Evolutionary conservation across 345 rosid genomes (phyloP), one percentile per base, ranked within the genome.

Genomic region (Hibiscus syriacus): DNA sequence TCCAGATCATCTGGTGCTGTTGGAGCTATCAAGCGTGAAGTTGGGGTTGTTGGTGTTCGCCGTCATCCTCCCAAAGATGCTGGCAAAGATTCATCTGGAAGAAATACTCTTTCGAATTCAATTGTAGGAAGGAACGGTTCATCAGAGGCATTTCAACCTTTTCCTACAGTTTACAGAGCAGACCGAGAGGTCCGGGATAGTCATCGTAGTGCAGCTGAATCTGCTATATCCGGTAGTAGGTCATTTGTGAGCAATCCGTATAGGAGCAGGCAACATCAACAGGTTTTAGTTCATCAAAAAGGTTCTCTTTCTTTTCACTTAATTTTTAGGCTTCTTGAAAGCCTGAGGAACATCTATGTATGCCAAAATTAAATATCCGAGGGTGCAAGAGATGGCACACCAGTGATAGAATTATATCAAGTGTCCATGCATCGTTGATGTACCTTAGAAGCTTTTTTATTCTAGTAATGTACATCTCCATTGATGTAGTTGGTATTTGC

Each of bases 21-120:
- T 78, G 96, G 97, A 74, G 90, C 97, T 72, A 92, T 92, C 59
- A 88, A 81, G 81, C 97, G 96, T 73, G 98, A 88, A 76, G 96
- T 90, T 74, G 96, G 92, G 66, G 88, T 83, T 66, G 92, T 80
- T 36, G 92, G 97, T 50, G 85, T 79, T 65, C 87, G 85, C 53
- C 81, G 92, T 32, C 89, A 77, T 53, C 70, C 81, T 73, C 70
- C 78, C 70, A 90, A 87, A 71, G 84, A 77, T 72, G 72, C 81
- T 61, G 67, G 61, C 17, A 88, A 80, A 78, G 82, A 72, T 76
- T 49, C 84, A 48, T 71, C 87, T 63, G 73, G 66, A 38, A 52
- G 85, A 52, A 79, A 66, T 67, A 75, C 91, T 70, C 67, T 80
- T 16, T 71, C 91, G 63, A 81, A 72, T 78, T 71, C 86, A 13